Conservation (phyloP, 2,329 filamentous ascomycete species). For the Colletotrichum tanaceti region DNA sequence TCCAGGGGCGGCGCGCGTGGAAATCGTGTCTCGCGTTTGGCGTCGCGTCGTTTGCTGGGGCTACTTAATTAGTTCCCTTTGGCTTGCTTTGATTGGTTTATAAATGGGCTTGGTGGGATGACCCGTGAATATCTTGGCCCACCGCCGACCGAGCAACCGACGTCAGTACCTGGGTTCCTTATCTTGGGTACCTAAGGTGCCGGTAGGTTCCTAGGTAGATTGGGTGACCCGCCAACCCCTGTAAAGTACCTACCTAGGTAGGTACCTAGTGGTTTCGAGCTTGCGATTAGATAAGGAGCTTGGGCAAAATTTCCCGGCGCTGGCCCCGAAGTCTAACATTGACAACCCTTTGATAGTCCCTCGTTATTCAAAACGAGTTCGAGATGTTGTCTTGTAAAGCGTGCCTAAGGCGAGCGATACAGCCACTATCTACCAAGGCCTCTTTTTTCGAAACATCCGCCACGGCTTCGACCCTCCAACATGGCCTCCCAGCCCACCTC, state of each 20-base stretch:
- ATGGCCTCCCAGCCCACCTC: background rate
- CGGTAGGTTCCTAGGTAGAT: too few species aligned
- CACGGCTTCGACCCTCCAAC: background rate
- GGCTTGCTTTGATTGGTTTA: conserved; percentile 25
- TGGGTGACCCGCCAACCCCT: conserved; percentile 8
- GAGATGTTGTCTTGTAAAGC: conserved; percentile 15
- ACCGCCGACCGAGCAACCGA: conserved; percentile 7
- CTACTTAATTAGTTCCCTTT: conserved; percentile 26
- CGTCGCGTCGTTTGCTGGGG: conserved; percentile 33
- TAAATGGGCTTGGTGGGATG: background rate
- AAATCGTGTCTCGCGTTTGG: conserved; percentile 38
- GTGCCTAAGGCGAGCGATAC: conserved; percentile 15
- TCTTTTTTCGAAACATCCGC: conserved; percentile 10
- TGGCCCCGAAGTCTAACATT: background rate
- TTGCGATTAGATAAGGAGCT: conserved; percentile 24
- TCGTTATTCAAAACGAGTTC: background rate
- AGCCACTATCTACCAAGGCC: background rate
- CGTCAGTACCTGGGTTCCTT: background rate
- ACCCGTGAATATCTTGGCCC: background rate
- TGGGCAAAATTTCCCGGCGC: conserved; percentile 14
- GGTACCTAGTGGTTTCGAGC: background rate
- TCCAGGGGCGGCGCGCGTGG: conserved; percentile 33
- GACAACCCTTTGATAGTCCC: background rate
- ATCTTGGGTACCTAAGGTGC: too few species aligned
- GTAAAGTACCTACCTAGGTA: too few species aligned